Conservation (phyloP, 352 stramenopile species). For the Pythium vanterpoolii region DNA sequence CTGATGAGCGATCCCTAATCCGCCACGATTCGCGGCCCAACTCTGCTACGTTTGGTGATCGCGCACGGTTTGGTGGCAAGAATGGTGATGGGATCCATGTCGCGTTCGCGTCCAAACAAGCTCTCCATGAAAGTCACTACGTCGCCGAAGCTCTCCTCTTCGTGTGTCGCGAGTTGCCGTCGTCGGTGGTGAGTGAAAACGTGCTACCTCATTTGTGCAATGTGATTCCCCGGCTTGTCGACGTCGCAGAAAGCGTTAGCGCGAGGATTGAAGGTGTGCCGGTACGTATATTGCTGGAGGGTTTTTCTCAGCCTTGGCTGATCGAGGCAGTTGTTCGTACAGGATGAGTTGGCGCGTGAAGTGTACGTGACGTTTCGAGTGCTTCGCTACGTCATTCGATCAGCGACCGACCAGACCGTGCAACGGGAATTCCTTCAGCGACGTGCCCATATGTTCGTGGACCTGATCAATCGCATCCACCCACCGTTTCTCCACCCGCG, state of each 20-base stretch:
- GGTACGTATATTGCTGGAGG: slow-evolving; percentile 26
- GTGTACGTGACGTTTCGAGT: slow-evolving; percentile 72
- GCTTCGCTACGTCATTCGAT: slow-evolving; percentile 57
- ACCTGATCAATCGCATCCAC: slow-evolving; percentile 49
- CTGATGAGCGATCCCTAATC: slow-evolving; percentile 33
- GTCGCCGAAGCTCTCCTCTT: slow-evolving; percentile 63
- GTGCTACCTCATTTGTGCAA: slow-evolving; percentile 38
- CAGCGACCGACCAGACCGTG: slow-evolving; percentile 42
- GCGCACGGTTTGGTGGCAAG: slow-evolving; percentile 24
- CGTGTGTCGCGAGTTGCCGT: slow-evolving; percentile 55
- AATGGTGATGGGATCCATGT: slow-evolving; percentile 53
- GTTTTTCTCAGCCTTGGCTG: no score
- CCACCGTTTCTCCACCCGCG: slow-evolving; percentile 68
- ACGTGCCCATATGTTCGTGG: slow-evolving; percentile 36
- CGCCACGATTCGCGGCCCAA: slow-evolving; percentile 23
- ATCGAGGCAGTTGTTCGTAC: background rate
- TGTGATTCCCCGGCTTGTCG: slow-evolving; percentile 41
- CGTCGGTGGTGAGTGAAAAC: slow-evolving; percentile 39
- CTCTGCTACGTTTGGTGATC: slow-evolving; percentile 14
- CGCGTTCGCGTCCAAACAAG: slow-evolving; percentile 55
- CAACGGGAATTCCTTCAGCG: slow-evolving; percentile 51
- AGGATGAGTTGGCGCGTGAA: slow-evolving; percentile 68
- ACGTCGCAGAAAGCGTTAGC: slow-evolving; percentile 65
- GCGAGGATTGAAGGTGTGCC: slow-evolving; percentile 65
- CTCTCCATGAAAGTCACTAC: slow-evolving; percentile 62